phyloP scores from a whole-genome alignment of 306 rosid genomes.

The Trifolium dubium region DNA sequence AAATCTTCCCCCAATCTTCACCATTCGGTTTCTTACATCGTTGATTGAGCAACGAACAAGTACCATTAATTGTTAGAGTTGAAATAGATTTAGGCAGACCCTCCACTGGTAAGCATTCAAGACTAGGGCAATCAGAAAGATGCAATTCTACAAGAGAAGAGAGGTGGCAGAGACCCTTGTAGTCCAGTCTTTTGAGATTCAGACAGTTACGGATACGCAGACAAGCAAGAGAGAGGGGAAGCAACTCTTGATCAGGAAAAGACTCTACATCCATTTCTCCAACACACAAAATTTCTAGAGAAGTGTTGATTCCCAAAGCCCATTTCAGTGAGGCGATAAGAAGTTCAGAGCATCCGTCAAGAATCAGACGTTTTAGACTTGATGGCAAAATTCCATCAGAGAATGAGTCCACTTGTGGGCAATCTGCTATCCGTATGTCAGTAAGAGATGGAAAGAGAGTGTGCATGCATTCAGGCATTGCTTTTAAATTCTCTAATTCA shows the following conservation, averaged over 20 bases:
- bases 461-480: constrained; percentile 36
- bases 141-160: background rate
- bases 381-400: background rate
- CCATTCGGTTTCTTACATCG: constrained; percentile 20
- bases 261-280: background rate
- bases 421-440: fast-evolving
- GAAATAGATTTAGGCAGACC: constrained; percentile 38
- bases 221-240: constrained; percentile 1
- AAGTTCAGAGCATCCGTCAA: background rate
- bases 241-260: constrained; percentile 32
- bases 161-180: constrained; percentile 32
- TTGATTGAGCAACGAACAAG: background rate
- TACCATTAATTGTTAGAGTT: background rate
- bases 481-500: background rate
- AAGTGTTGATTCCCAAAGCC: background rate
- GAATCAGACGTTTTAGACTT: background rate
- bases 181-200: constrained; percentile 31
- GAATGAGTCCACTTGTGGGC: constrained; percentile 30
- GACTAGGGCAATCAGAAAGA: background rate
- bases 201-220: fast-evolving
- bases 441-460: constrained; percentile 24
- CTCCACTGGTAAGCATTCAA: constrained; percentile 36
- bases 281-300: fast-evolving
- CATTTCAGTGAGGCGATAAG: background rate
- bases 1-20: constrained; percentile 45